A percentile compares a stretch with the other conserved stretches of the same genome.
Evolutionary conservation across 2,329 filamentous ascomycete genomes (phyloP).

Genomic region (Mollisiaceae sp.): DNA sequence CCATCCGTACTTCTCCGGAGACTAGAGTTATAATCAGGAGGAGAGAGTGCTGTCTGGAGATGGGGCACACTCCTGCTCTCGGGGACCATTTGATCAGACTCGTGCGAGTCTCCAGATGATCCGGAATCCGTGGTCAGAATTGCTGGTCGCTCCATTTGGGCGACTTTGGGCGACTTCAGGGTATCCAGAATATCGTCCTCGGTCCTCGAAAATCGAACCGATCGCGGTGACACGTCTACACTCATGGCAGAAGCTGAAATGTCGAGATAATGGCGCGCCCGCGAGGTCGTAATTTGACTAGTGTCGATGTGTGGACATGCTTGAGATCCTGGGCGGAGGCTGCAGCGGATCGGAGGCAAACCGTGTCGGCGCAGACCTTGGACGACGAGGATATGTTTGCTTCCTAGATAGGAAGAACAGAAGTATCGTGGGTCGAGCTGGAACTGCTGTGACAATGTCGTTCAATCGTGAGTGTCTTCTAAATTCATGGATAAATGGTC

Average conservation of each 20-base stretch:
- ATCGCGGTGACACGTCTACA: constrained; percentile 58
- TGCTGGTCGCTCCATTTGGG: constrained; percentile 43
- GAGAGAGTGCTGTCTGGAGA: constrained; percentile 32
- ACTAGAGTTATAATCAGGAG: constrained; percentile 32
- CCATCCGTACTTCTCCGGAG: constrained; percentile 41
- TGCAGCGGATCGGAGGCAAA: constrained; percentile 4
- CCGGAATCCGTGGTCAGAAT: constrained; percentile 51
- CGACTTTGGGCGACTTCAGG: constrained; percentile 44
- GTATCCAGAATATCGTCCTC: constrained; percentile 52
- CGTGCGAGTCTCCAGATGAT: constrained; percentile 47
- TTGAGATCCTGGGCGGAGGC: constrained; percentile 8
- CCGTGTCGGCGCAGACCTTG: not conserved
- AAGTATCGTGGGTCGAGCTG: not conserved
- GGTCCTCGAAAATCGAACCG: constrained; percentile 60
- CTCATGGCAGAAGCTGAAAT: constrained; percentile 36
- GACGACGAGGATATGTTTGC: too few relatives aligned
- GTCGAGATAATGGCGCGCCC: constrained; percentile 22
- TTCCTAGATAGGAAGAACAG: not conserved
- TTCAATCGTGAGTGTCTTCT: not conserved
- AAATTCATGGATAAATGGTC: constrained; percentile 6
- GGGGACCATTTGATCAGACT: constrained; percentile 28
- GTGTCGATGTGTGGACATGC: constrained; percentile 22
- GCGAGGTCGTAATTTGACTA: constrained; percentile 24
- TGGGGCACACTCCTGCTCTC: constrained; percentile 27
- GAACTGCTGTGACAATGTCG: not conserved